Percentiles rank a stretch among this genome's conserved stretches.
These are phyloP conservation scores for Fusarium albidum DNA, from an alignment of 2,329 filamentous ascomycete species.

Conservation along the genomic window DNA sequence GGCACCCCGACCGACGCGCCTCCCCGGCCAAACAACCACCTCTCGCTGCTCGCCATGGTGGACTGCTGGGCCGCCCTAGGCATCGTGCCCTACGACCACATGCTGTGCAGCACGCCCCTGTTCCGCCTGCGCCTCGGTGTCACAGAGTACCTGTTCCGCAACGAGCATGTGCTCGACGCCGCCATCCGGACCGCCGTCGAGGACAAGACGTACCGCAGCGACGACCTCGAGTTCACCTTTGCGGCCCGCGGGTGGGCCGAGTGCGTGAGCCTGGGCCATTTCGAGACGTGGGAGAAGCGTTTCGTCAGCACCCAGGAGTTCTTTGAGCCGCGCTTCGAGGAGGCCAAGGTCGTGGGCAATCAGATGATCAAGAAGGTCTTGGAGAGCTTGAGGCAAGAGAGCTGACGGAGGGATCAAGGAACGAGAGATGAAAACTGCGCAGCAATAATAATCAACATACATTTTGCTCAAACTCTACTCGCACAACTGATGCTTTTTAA, in stretches of 20 bases:
- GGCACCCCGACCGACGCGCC: conserved; percentile 69
- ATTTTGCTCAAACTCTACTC: conserved; percentile 9
- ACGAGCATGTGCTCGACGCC: conserved; percentile 80
- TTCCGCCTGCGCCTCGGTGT: conserved; percentile 97
- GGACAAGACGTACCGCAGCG: conserved; percentile 90
- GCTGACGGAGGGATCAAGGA: conserved; percentile 9
- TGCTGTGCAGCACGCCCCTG: conserved; percentile 98
- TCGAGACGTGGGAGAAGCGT: conserved; percentile 89
- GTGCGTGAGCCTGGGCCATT: conserved; percentile 89
- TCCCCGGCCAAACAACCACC: conserved; percentile 86
- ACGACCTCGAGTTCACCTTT: conserved; percentile 98
- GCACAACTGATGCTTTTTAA: conserved; percentile 4
- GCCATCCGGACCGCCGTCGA: conserved; percentile 85
- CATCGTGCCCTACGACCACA: conserved; percentile 98
- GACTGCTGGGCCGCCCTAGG: conserved; percentile 96
- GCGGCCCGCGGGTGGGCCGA: conserved; percentile 96
- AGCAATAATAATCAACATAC: neutral
- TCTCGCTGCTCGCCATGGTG: conserved; percentile 93
- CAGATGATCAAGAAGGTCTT: conserved; percentile 97
- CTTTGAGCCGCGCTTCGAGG: conserved; percentile 88
- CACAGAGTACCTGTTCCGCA: conserved; percentile 95
- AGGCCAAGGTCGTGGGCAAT: conserved; percentile 88
- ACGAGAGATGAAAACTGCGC: neutral
- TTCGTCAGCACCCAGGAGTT: conserved; percentile 91
- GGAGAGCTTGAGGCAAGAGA: conserved; percentile 69